A percentile compares a stretch with the other conserved stretches of the same genome.
Evolutionary conservation across 441 rosid genomes (phyloP).

Genomic region (Manihot esculenta): DNA sequence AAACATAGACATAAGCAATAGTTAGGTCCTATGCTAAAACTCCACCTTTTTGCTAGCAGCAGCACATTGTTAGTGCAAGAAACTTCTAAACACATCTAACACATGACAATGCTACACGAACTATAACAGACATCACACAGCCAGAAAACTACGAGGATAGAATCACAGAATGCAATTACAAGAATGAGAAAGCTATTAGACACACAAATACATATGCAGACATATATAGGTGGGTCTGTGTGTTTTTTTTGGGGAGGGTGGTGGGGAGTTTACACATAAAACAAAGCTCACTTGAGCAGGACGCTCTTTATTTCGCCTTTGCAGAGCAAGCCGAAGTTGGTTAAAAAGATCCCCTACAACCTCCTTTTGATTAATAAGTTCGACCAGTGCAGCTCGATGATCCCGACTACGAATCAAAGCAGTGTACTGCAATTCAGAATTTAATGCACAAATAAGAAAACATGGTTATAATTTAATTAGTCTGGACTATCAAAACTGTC

Average conservation of each 20-base stretch:
- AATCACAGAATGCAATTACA: slow-evolving; percentile 9
- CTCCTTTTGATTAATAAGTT: slow-evolving; percentile 90
- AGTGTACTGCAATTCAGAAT: slow-evolving; percentile 55
- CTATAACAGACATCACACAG: not conserved
- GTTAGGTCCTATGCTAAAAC: not conserved
- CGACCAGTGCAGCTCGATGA: slow-evolving; percentile 66
- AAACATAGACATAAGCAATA: not conserved
- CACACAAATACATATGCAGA: too few species aligned
- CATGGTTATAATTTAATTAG: slow-evolving; percentile 17
- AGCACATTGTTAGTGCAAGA: not conserved
- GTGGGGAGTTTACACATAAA: too few species aligned
- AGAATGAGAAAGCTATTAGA: not conserved
- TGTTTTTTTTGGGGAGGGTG: too few species aligned
- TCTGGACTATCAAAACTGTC: not conserved
- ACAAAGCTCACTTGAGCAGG: slow-evolving; percentile 83
- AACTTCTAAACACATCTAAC: not conserved
- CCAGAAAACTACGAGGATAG: slow-evolving; percentile 8
- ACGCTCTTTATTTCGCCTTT: slow-evolving; percentile 67
- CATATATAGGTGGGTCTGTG: too few species aligned
- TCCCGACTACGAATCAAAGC: slow-evolving; percentile 73
- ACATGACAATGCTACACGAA: not conserved
- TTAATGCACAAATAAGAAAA: slow-evolving; percentile 11
- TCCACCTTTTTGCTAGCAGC: not conserved
- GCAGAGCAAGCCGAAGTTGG: slow-evolving; percentile 89
- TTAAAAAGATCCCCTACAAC: slow-evolving; percentile 89